A percentile compares a stretch with the other conserved stretches of the same genome.
Conservation (phyloP, 805 yeast genomes). For the Yarrowia hollandica region DNA sequence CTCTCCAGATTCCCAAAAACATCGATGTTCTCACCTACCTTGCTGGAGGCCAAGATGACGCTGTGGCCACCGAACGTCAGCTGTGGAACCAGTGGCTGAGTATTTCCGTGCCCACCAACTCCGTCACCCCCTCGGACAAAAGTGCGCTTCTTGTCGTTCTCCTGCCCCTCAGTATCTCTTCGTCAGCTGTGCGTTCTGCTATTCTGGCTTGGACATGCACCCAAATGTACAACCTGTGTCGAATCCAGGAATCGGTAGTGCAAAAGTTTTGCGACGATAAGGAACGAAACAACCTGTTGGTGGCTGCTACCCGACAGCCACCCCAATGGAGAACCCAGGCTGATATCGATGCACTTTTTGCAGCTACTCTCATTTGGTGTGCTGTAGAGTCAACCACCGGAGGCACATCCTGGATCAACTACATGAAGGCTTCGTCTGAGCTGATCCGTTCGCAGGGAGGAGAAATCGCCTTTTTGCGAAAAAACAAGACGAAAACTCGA, state of each 20-base stretch:
- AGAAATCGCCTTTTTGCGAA: conserved; percentile 20
- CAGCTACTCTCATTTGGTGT: conserved; percentile 26
- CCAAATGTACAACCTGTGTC: conserved; percentile 26
- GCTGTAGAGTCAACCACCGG: conserved; percentile 27
- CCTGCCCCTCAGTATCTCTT: conserved; percentile 5
- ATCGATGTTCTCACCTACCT: conserved; percentile 23
- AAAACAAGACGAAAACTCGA: conserved; percentile 23
- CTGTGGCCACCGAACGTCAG: conserved; percentile 18
- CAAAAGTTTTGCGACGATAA: conserved; percentile 29
- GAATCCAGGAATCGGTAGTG: conserved; percentile 22
- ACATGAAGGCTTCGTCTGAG: conserved; percentile 21
- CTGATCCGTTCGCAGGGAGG: conserved; percentile 24
- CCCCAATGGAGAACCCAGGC: conserved; percentile 23
- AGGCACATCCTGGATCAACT: conserved; percentile 23
- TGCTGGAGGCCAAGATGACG: conserved; percentile 29
- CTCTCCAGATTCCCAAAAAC: conserved; percentile 15
- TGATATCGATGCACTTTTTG: conserved; percentile 25
- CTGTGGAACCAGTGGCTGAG: conserved; percentile 29
- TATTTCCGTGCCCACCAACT: conserved; percentile 26
- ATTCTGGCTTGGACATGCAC: conserved; percentile 26
- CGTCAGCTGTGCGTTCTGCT: conserved; percentile 15
- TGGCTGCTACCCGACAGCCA: not conserved
- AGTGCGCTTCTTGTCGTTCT: conserved; percentile 6
- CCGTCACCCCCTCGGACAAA: conserved; percentile 25
- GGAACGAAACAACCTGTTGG: not conserved